Evolutionary conservation across 345 rosid species (phyloP).

Genomic region (Citrus sp.): DNA sequence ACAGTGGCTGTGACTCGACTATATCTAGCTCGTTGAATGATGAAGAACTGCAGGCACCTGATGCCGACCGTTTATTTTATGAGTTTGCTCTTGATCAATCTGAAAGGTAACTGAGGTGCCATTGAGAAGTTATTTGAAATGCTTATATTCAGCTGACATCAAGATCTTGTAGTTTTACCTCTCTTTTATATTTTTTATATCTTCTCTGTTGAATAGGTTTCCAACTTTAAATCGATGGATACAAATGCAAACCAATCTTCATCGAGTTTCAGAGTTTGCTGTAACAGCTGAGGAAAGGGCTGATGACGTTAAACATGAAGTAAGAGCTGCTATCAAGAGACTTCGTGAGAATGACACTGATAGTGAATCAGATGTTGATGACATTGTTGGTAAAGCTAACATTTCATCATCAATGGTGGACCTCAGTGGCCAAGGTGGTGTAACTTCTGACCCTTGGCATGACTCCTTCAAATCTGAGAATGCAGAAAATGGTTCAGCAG

Average conservation of each 20-base stretch:
- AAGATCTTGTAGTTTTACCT: constrained; percentile 15
- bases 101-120: constrained; percentile 64
- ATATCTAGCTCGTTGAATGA: constrained; percentile 65
- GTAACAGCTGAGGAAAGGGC: constrained; percentile 60
- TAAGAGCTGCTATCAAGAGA: constrained; percentile 70
- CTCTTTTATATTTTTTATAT: constrained; percentile 1
- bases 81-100: constrained; percentile 99
- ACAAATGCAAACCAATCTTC: constrained; percentile 95
- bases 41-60: constrained; percentile 61
- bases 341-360: constrained; percentile 72
- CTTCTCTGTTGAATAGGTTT: constrained; percentile 41
- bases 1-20: constrained; percentile 63
- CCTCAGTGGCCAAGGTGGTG: constrained; percentile 43
- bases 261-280: constrained; percentile 89
- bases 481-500: constrained; percentile 52
- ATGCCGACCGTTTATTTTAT: constrained; percentile 69
- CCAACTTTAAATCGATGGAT: constrained; percentile 97
- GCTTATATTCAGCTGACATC: constrained; percentile 10
- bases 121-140: neutral
- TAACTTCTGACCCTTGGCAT: constrained; percentile 29
- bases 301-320: constrained; percentile 50
- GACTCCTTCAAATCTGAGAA: constrained; percentile 40
- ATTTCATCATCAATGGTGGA: constrained; percentile 39
- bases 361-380: constrained; percentile 74
- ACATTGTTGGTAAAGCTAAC: constrained; percentile 36